A percentile compares a stretch with the other conserved stretches of the same genome.
These are phyloP conservation scores for Poa annua DNA, from an alignment of 176 grass and related monocot genomes.

Conservation along the genomic window DNA sequence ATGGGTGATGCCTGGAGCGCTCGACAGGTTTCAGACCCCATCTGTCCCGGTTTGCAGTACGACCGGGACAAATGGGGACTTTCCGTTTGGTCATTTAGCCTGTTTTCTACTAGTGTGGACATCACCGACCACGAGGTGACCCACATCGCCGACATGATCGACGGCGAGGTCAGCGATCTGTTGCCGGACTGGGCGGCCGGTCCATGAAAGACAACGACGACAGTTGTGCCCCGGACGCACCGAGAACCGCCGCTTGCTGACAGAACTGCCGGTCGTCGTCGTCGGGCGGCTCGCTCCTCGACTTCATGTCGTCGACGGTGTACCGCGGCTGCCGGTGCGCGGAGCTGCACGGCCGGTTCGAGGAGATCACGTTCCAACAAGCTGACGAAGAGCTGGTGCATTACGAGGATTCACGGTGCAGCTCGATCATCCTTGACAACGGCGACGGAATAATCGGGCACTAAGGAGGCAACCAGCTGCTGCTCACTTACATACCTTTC, in stretches of 20 bases:
- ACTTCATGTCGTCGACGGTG: conserved; percentile 50
- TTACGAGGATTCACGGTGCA: conserved; percentile 35
- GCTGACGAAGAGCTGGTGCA: conserved; percentile 32
- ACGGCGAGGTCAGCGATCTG: conserved; percentile 59
- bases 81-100: too few relatives aligned
- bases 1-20: too few relatives aligned
- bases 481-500: background rate
- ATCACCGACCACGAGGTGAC: conserved; percentile 90
- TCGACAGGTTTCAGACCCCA: too few relatives aligned
- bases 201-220: conserved; percentile 41
- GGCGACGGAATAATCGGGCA: background rate
- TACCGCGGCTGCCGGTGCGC: conserved; percentile 44
- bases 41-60: too few relatives aligned
- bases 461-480: background rate
- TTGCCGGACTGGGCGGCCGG: conserved; percentile 70
- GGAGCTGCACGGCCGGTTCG: conserved; percentile 68
- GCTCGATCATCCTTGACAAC: background rate
- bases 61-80: too few relatives aligned
- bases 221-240: background rate
- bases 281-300: conserved; percentile 57
- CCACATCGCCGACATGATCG: conserved; percentile 82
- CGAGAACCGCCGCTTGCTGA: conserved; percentile 11
- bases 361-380: conserved; percentile 71
- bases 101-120: too few relatives aligned
- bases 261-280: conserved; percentile 52